Conservation (phyloP, 2,329 filamentous ascomycete genomes). For the Claviceps quebecensis region DNA sequence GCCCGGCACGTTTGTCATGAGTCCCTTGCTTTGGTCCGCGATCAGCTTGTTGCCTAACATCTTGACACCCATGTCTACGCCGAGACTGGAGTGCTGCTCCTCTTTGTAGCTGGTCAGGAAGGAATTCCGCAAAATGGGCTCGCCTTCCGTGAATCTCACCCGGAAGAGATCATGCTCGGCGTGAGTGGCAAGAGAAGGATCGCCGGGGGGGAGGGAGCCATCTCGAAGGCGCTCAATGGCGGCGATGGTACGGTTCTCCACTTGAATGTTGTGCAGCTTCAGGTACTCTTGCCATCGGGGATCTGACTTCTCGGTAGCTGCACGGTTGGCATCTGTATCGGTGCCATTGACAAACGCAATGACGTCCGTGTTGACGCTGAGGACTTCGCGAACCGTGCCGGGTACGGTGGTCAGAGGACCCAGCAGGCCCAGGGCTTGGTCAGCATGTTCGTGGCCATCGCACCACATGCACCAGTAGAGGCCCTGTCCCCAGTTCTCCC, state of each 20-base stretch:
- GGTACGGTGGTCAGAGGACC: slow-evolving; percentile 29
- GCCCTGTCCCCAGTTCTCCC: slow-evolving; percentile 42
- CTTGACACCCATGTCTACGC: slow-evolving; percentile 30
- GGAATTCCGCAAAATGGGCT: slow-evolving; percentile 30
- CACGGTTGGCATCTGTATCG: slow-evolving; percentile 30
- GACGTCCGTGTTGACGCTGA: slow-evolving; percentile 40
- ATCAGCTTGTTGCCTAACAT: slow-evolving; percentile 30
- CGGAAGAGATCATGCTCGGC: slow-evolving; percentile 41
- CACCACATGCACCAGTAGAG: slow-evolving; percentile 54
- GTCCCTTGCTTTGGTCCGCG: slow-evolving; percentile 25
- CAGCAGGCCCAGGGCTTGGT: slow-evolving; percentile 42
- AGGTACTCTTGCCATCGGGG: slow-evolving; percentile 37
- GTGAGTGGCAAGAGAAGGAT: slow-evolving; percentile 27
- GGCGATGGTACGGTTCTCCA: slow-evolving; percentile 42
- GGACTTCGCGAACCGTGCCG: slow-evolving; percentile 33
- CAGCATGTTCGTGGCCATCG: slow-evolving; percentile 46
- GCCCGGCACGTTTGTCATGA: slow-evolving; percentile 36
- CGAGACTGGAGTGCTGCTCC: slow-evolving; percentile 33
- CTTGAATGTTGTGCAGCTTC: slow-evolving; percentile 30
- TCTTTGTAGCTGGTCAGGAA: slow-evolving; percentile 36
- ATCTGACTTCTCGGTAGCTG: slow-evolving; percentile 22
- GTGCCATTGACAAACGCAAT: slow-evolving; percentile 47
- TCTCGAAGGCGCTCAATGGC: slow-evolving; percentile 31
- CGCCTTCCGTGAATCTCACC: slow-evolving; percentile 35
- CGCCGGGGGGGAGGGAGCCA: slow-evolving; percentile 20